A percentile compares a stretch with the other conserved stretches of the same genome.
These are phyloP conservation scores for Pseudocercospora pini-densiflorae DNA, from an alignment of 2,329 filamentous ascomycete genomes.

Conservation along the genomic window DNA sequence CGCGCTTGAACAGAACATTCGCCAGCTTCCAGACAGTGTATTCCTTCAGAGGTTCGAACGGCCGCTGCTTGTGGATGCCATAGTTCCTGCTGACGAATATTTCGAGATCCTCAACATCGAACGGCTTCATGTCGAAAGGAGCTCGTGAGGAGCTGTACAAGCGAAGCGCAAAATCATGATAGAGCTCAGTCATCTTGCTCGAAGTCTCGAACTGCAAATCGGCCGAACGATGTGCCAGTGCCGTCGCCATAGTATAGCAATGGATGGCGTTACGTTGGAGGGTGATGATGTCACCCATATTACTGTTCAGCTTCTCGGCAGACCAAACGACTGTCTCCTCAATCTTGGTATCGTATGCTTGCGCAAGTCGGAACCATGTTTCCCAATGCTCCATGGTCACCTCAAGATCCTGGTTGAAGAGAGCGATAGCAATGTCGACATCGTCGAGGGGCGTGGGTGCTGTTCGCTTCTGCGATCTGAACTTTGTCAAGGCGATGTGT, in stretches of 20 bases:
- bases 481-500: slow-evolving; percentile 85
- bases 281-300: slow-evolving; percentile 72
- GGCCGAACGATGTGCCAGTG: slow-evolving; percentile 62
- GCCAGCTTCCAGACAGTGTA: slow-evolving; percentile 70
- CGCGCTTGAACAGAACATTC: slow-evolving; percentile 62
- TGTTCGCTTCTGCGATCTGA: slow-evolving; percentile 76
- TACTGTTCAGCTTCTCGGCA: slow-evolving; percentile 88
- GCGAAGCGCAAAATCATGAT: slow-evolving; percentile 69
- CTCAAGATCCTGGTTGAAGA: slow-evolving; percentile 80
- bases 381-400: slow-evolving; percentile 84
- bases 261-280: slow-evolving; percentile 82
- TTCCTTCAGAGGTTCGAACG: slow-evolving; percentile 61
- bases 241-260: slow-evolving; percentile 72
- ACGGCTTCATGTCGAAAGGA: slow-evolving; percentile 70
- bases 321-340: slow-evolving; percentile 89
- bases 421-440: slow-evolving; percentile 78
- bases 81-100: slow-evolving; percentile 56
- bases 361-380: slow-evolving; percentile 85
- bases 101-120: slow-evolving; percentile 64
- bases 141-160: slow-evolving; percentile 71
- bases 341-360: slow-evolving; percentile 84
- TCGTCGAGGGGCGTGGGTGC: slow-evolving; percentile 78
- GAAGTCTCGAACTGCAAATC: slow-evolving; percentile 59
- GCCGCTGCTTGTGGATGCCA: slow-evolving; percentile 60
- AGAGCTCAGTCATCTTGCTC: slow-evolving; percentile 66